Evolutionary conservation across 495 filamentous ascomycete genomes (phyloP).

Genomic region (Podospora pseudocomata): DNA sequence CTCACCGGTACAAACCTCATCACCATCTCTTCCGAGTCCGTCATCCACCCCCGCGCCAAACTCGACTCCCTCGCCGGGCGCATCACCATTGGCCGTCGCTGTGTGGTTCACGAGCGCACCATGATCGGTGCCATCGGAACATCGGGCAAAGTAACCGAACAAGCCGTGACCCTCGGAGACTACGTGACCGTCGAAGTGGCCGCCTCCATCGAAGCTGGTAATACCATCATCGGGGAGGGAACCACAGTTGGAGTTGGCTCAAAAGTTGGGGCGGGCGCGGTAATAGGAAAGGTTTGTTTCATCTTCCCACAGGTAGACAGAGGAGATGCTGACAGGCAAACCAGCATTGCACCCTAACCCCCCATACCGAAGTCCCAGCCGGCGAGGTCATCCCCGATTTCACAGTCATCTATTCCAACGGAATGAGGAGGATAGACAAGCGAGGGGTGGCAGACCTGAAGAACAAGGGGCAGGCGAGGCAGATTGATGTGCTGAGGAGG

Average conservation of each 20-base stretch:
- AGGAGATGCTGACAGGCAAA: not conserved
- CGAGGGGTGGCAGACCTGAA: slow-evolving; percentile 53
- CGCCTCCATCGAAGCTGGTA: slow-evolving; percentile 57
- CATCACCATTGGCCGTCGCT: slow-evolving; percentile 67
- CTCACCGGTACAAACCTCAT: slow-evolving; percentile 71
- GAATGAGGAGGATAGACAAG: slow-evolving; percentile 53
- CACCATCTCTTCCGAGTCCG: slow-evolving; percentile 62
- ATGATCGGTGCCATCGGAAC: slow-evolving; percentile 50
- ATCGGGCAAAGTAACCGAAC: slow-evolving; percentile 25
- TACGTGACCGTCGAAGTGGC: slow-evolving; percentile 60
- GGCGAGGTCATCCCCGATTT: slow-evolving; percentile 58
- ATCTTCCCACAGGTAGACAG: not conserved
- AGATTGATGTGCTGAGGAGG: slow-evolving; percentile 59
- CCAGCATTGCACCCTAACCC: slow-evolving; percentile 54
- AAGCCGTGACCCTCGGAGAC: slow-evolving; percentile 51
- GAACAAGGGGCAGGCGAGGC: slow-evolving; percentile 53
- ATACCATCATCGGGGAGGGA: slow-evolving; percentile 58
- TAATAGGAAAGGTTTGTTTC: slow-evolving; percentile 59
- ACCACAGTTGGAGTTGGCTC: slow-evolving; percentile 58
- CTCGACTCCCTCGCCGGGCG: slow-evolving; percentile 66
- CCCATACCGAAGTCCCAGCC: slow-evolving; percentile 47
- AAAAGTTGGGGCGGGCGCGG: slow-evolving; percentile 56
- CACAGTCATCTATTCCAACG: slow-evolving; percentile 63
- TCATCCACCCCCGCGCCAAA: slow-evolving; percentile 77
- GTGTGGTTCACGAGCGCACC: slow-evolving; percentile 72